These are phyloP conservation scores for Nigrospora oryzae DNA, from an alignment of 2,329 filamentous ascomycete species.

Conservation along the genomic window DNA sequence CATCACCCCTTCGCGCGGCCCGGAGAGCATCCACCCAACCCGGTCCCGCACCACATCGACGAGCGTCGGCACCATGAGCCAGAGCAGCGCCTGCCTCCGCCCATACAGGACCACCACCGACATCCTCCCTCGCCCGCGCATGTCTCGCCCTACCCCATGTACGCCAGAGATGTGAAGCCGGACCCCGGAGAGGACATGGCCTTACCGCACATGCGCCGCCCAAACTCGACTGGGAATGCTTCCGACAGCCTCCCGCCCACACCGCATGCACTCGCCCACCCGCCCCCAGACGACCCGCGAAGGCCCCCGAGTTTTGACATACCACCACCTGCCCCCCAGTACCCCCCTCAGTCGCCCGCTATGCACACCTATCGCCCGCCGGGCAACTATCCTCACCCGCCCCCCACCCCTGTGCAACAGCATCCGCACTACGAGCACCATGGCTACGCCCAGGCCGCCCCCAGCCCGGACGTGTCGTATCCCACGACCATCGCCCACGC, in stretches of 20 bases:
- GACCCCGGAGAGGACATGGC: conserved; percentile 40
- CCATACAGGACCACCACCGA: conserved; percentile 45
- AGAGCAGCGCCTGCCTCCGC: conserved; percentile 35
- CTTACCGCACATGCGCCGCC: conserved; percentile 35
- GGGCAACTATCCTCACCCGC: conserved; percentile 13
- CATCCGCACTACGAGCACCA: conserved; percentile 25
- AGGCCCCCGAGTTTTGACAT: conserved; percentile 46
- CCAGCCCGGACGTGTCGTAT: conserved; percentile 23
- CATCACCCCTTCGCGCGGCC: conserved; percentile 26
- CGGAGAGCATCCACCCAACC: conserved; percentile 25
- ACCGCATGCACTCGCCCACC: conserved; percentile 24
- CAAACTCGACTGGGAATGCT: conserved; percentile 40
- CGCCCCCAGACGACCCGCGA: conserved; percentile 33
- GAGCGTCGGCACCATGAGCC: conserved; percentile 51
- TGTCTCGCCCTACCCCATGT: conserved; percentile 30
- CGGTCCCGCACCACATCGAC: conserved; percentile 36
- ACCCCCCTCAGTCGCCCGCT: conserved; percentile 34
- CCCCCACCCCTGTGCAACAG: conserved; percentile 18
- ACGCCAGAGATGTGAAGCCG: conserved; percentile 48
- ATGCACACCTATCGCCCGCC: conserved; percentile 16
- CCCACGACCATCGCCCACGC: conserved; percentile 30
- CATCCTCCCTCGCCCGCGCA: conserved; percentile 36
- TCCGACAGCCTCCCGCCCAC: conserved; percentile 25
- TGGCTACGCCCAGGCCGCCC: conserved; percentile 24
- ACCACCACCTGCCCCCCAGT: conserved; percentile 1